These are phyloP conservation scores for Aspergillus niger DNA, from an alignment of 2,329 filamentous ascomycete species.

Conservation along the genomic window DNA sequence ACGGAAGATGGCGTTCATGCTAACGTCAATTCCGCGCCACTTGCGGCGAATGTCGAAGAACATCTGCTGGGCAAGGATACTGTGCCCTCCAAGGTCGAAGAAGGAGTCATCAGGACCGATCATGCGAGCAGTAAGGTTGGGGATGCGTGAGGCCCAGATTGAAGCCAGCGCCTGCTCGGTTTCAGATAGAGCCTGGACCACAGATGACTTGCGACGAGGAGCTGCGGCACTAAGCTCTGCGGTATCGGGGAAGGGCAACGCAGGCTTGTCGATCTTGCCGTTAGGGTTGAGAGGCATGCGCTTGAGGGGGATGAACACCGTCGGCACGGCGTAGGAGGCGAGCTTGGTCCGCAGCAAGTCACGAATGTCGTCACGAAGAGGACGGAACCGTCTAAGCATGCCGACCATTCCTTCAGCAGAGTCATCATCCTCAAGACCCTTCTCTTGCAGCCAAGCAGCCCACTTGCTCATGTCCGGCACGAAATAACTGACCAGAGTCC, in stretches of 20 bases:
- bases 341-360: conserved; percentile 72
- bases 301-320: conserved; percentile 70
- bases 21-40: conserved; percentile 64
- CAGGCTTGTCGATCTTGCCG: conserved; percentile 78
- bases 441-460: conserved; percentile 65
- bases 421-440: conserved; percentile 55
- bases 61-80: conserved; percentile 78
- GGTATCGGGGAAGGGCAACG: conserved; percentile 77
- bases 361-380: conserved; percentile 61
- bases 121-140: conserved; percentile 66
- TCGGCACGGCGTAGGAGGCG: conserved; percentile 74
- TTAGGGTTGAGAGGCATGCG: conserved; percentile 81
- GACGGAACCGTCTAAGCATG: conserved; percentile 62
- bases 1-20: conserved; percentile 70
- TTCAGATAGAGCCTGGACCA: conserved; percentile 49
- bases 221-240: conserved; percentile 63
- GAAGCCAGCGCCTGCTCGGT: conserved; percentile 69
- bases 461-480: conserved; percentile 79
- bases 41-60: conserved; percentile 68
- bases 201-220: conserved; percentile 52
- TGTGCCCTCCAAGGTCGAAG: conserved; percentile 80
- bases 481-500: conserved; percentile 83
- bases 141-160: conserved; percentile 73
- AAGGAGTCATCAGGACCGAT: conserved; percentile 66
- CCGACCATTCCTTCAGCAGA: conserved; percentile 55